Conservation (phyloP, 1,139 yeast species). For the Suhomyces atakaporum region DNA sequence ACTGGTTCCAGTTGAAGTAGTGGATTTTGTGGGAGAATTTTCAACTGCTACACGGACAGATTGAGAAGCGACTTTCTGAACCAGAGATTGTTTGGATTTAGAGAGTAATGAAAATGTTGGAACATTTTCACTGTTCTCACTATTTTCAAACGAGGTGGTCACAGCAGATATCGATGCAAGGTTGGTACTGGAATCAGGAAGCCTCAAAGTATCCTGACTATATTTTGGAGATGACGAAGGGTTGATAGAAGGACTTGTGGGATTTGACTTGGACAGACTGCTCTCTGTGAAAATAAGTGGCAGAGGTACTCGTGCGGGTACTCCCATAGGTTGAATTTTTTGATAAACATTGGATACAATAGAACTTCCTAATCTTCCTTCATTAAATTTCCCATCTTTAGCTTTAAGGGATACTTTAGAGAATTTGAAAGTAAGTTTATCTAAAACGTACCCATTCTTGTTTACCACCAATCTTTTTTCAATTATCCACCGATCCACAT, state of each 20-base stretch:
- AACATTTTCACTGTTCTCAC: not conserved
- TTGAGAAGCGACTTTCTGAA: not conserved
- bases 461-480: conserved; percentile 35
- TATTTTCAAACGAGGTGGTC: conserved; percentile 1
- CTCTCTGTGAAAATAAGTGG: conserved; percentile 16
- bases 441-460: conserved; percentile 41
- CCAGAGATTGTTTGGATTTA: conserved; percentile 1
- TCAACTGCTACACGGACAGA: not conserved
- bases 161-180: conserved; percentile 6
- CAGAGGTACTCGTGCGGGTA: conserved; percentile 23
- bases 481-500: conserved; percentile 40
- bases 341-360: conserved; percentile 23
- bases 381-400: conserved; percentile 12
- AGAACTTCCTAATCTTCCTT: conserved; percentile 18
- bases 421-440: conserved; percentile 34
- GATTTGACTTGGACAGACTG: conserved; percentile 2
- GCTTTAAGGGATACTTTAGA: conserved; percentile 30
- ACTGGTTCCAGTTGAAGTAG: conserved; percentile 2
- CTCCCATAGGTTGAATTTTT: conserved; percentile 4
- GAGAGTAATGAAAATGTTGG: conserved; percentile 2
- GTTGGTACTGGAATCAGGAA: conserved; percentile 8
- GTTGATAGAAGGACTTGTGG: conserved; percentile 7
- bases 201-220: conserved; percentile 5
- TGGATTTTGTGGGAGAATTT: not conserved
- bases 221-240: conserved; percentile 2